Evolutionary conservation across 257 asterid species (phyloP).

Genomic region (Lithospermum erythrorhizon): DNA sequence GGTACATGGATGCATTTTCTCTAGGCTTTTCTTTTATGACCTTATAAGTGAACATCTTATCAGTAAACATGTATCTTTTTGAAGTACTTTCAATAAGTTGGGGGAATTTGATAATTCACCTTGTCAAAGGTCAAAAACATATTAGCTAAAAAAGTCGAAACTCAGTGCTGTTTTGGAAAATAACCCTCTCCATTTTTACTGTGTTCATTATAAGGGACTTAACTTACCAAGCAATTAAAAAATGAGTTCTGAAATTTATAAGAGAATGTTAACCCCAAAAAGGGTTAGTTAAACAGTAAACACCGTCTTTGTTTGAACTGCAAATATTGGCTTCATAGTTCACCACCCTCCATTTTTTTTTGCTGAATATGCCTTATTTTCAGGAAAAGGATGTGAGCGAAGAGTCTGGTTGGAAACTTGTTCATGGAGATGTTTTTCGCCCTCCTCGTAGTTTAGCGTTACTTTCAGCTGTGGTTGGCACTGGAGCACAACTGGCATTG

Average conservation of each 20-base stretch:
- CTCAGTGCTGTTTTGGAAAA: too few species aligned
- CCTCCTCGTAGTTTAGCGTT: constrained; percentile 35
- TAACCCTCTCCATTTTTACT: not conserved
- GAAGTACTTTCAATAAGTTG: not conserved
- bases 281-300: not conserved
- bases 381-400: constrained; percentile 59
- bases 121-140: too few species aligned
- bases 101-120: not conserved
- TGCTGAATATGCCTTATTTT: not conserved
- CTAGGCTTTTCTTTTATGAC: not conserved
- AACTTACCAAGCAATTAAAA: not conserved
- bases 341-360: not conserved
- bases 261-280: not conserved
- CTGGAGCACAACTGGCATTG: constrained; percentile 48
- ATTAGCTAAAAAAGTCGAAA: too few species aligned
- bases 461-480: constrained; percentile 53
- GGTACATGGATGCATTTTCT: constrained; percentile 29
- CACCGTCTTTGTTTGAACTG: not conserved
- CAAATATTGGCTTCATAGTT: not conserved
- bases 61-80: not conserved
- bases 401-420: constrained; percentile 69
- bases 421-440: constrained; percentile 57
- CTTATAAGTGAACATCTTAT: not conserved
- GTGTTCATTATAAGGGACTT: not conserved
- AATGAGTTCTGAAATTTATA: not conserved